Percentiles rank a stretch among this genome's conserved stretches.
These are phyloP conservation scores for Pelargonium fulgidum DNA, from an alignment of 441 rosid species.

Conservation along the genomic window DNA sequence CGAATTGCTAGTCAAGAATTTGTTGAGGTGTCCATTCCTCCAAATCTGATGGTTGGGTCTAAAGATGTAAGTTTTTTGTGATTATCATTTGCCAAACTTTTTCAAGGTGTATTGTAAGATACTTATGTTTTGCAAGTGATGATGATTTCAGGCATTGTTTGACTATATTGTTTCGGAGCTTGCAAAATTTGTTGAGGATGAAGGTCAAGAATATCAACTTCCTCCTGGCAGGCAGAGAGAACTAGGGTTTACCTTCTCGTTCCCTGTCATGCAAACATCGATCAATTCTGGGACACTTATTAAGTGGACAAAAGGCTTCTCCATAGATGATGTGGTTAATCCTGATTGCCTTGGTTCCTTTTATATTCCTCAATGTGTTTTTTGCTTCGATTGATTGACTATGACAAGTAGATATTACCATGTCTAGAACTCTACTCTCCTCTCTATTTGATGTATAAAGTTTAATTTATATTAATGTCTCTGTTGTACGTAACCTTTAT, in stretches of 20 bases:
- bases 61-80: constrained; percentile 24
- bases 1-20: constrained; percentile 29
- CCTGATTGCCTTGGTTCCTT: background rate
- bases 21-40: constrained; percentile 33
- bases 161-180: constrained; percentile 28
- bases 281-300: constrained; percentile 28
- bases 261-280: constrained; percentile 36
- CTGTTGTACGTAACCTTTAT: too few relatives aligned
- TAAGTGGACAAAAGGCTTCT: constrained; percentile 36
- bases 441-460: too few relatives aligned
- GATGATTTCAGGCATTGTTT: constrained; percentile 27
- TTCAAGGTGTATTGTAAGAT: background rate
- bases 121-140: background rate
- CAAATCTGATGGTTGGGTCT: constrained; percentile 29
- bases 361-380: too few relatives aligned
- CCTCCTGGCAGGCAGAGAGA: constrained; percentile 27
- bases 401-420: too few relatives aligned
- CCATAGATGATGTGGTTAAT: constrained; percentile 29
- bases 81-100: background rate
- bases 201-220: constrained; percentile 23
- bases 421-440: too few relatives aligned
- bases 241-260: constrained; percentile 36
- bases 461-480: too few relatives aligned
- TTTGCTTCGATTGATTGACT: background rate
- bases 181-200: constrained; percentile 29